Evolutionary conservation across 2,329 filamentous ascomycete genomes (phyloP).

Genomic region (Cordyceps fumosorosea): DNA sequence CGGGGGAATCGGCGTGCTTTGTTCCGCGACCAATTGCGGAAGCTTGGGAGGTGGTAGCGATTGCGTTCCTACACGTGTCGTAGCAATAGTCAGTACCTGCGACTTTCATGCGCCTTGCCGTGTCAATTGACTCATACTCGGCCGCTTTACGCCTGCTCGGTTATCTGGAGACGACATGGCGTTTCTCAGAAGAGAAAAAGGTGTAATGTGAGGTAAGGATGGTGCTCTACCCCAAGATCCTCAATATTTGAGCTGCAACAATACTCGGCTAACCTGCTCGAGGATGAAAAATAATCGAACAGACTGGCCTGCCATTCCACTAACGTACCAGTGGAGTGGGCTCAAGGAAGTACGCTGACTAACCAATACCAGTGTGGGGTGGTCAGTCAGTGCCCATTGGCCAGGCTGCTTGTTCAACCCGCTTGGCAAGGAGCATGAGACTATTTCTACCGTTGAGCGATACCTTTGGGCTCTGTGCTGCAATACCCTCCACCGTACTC

Average conservation of each 20-base stretch:
- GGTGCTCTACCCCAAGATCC: neutral
- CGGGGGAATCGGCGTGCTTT: constrained; percentile 74
- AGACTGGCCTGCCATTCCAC: constrained; percentile 3
- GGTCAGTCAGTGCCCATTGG: constrained; percentile 2
- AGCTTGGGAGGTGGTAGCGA: constrained; percentile 88
- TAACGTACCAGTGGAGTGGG: neutral
- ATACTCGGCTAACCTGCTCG: neutral
- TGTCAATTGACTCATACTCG: constrained; percentile 29
- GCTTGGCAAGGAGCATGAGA: neutral
- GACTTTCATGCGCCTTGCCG: neutral
- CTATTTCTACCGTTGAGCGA: neutral
- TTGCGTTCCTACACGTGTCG: constrained; percentile 63
- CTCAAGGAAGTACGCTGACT: neutral
- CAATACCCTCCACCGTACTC: neutral
- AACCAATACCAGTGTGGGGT: neutral
- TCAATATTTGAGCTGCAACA: neutral
- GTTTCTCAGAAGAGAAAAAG: neutral
- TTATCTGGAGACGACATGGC: constrained; percentile 35
- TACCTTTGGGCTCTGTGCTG: neutral
- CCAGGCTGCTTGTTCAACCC: neutral
- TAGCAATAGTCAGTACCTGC: neutral
- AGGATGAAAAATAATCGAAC: constrained; percentile 1
- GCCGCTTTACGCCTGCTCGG: constrained; percentile 36
- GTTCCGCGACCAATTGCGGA: constrained; percentile 88
- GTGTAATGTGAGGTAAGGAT: neutral